Base-by-base conservation (phyloP, 306 rosid genomes). In the Gastrolobium bilobum region DNA sequence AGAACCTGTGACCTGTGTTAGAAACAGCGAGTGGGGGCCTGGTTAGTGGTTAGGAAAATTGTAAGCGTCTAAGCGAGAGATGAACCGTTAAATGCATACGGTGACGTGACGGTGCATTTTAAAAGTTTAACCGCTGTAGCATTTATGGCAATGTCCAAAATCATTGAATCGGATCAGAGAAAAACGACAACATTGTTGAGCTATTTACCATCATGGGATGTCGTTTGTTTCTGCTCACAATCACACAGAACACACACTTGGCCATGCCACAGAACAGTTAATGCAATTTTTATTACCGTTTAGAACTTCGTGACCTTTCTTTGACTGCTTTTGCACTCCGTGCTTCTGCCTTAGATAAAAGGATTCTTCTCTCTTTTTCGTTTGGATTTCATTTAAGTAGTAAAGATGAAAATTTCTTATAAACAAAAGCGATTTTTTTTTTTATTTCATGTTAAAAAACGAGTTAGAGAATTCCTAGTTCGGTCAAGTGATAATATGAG, bases 91-190 rank as follows among this genome's bases (percentile, higher is more conserved):
- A 74, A 53, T 69, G 86, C 4, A 64, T 70, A 70, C 65, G 52
- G 66, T 81, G 73, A 68, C 71, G 83, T 75, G 86, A 75, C 77
- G 83, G 73, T 78, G 84, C 48, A 62, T 53, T 67, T 83, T 61
- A 44, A 69, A 73, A 76, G 80, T 66, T 61, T 64, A 86, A 80
- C 68, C 68, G 83, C 70, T 63, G 15, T 51, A 13, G 81, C 93
- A 87, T 87, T 91, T 57, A 91, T 86, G 78, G 68, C 52, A 50
- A 73, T 6, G 3, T 76, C 67, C 47, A 53, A 74, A 78, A 57
- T 56, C 75, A 74, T 26, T 77, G 48, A 56, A 39, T 63, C 33
- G 4, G 10, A 6, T 6, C 29, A 39, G 38, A 68, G 50, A 57
- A 79, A n/a, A n/a, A n/a, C 1, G 68, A 52, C 79, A 79, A 38